Percentiles rank a stretch among this genome's conserved stretches.
These are phyloP conservation scores for Martiniozyma abietophila DNA, from an alignment of 805 yeast species.

Conservation along the genomic window DNA sequence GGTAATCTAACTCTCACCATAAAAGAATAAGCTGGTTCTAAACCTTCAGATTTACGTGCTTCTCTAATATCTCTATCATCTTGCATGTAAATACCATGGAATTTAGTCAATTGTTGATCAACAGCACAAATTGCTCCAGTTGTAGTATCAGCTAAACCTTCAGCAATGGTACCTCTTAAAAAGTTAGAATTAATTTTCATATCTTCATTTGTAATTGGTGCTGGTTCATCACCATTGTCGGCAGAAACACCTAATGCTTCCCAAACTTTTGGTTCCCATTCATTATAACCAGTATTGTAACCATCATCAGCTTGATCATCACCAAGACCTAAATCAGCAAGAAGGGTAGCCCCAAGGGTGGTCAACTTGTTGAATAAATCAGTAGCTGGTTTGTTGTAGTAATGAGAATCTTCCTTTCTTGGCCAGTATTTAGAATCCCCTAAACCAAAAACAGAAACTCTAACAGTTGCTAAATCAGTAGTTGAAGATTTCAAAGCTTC, in stretches of 20 bases:
- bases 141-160: slow-evolving; percentile 67
- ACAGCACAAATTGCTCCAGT: slow-evolving; percentile 88
- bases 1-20: slow-evolving; percentile 96
- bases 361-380: slow-evolving; percentile 60
- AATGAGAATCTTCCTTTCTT: slow-evolving; percentile 87
- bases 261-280: slow-evolving; percentile 84
- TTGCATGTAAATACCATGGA: slow-evolving; percentile 98
- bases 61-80: slow-evolving; percentile 96
- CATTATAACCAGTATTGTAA: slow-evolving; percentile 79
- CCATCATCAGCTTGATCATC: slow-evolving; percentile 99
- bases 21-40: slow-evolving; percentile 94
- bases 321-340: slow-evolving; percentile 77
- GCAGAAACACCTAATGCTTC: slow-evolving; percentile 81
- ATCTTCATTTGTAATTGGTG: slow-evolving; percentile 88
- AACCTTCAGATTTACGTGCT: slow-evolving; percentile 81
- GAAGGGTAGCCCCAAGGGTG: slow-evolving; percentile 63
- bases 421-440: slow-evolving; percentile 94
- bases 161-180: slow-evolving; percentile 88
- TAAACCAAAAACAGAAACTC: slow-evolving; percentile 60
- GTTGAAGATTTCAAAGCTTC: slow-evolving; percentile 60
- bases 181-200: slow-evolving; percentile 82
- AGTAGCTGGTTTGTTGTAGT: slow-evolving; percentile 83
- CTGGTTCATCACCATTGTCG: slow-evolving; percentile 84
- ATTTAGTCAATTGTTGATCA: slow-evolving; percentile 91
- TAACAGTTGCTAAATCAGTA: slow-evolving; percentile 51